Evolutionary conservation across 2,329 filamentous ascomycete species (phyloP), one percentile per base, ranked within the genome.

Genomic region (Aspergillus fumigatiaffinis): DNA sequence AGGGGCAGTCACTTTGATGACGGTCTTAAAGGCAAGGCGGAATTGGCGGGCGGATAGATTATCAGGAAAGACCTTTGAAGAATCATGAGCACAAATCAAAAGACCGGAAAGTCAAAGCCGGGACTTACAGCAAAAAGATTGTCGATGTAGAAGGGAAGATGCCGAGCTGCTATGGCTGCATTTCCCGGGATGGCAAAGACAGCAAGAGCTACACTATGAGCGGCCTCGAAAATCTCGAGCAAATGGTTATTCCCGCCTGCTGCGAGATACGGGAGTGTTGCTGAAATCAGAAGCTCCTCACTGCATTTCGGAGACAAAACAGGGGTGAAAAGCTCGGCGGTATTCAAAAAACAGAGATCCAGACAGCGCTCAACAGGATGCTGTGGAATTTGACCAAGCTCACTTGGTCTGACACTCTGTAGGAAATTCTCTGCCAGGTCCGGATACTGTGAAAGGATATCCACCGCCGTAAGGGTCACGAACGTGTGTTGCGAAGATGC

Each of bases 321-420:
- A 8, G 92, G 79, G 0, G 91, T 87, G 59, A 96, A 86, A 71
- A 96, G 90, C 71, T 96, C 92, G 2, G 90, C 87, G 0, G 88
- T 84, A 68, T 95, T 94, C 60, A 97, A 83, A 74, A 95, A 96
- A 77, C 91, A 96, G 17, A 96, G 82, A 69, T 94, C 89, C n/a
- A 93, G 78, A 20, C 84, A 87, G 56, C 89, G 82, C 63, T 91
- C 84, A 1, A 91, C 77, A 4, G 88, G 85, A 61, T 88, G 83
- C 5, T 77, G 74, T 0, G 88, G 84, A 32, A 89, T 84, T 42
- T 79, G 74, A 44, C 83, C 81, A 20, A 81, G 71, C 57, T 82
- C 77, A 46, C 74, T 73, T 5, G 84, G 84, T 56, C 82, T 80
- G 51, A 88, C 87, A 21, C 83, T 82, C 59, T 80, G 78, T 25